These are phyloP conservation scores for Apiospora arundinis DNA, from an alignment of 2,329 filamentous ascomycete species.

Conservation along the genomic window DNA sequence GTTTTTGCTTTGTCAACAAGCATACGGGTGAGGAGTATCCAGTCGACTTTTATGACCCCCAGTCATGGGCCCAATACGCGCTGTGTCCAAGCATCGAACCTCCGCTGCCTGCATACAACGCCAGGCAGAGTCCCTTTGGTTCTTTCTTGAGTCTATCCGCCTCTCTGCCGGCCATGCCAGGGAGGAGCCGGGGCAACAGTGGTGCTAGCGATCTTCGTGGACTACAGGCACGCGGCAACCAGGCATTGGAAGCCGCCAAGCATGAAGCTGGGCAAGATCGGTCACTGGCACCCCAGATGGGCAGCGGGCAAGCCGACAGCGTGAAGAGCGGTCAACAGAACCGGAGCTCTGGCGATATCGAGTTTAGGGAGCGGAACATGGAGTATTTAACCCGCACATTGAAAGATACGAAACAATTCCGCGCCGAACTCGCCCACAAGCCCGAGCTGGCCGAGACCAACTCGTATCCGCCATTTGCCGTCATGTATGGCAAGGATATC, in stretches of 20 bases:
- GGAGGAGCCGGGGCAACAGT: constrained; percentile 53
- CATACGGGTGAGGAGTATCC: constrained; percentile 79
- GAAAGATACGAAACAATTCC: constrained; percentile 74
- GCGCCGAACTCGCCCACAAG: constrained; percentile 71
- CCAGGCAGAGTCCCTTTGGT: constrained; percentile 46
- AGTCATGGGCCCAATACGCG: constrained; percentile 80
- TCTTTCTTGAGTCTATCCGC: constrained; percentile 55
- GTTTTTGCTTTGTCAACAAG: constrained; percentile 86
- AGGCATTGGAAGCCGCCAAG: constrained; percentile 36
- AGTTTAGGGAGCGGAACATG: constrained; percentile 57
- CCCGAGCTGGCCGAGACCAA: constrained; percentile 68
- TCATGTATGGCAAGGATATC: constrained; percentile 86
- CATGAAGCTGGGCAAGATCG: constrained; percentile 41
- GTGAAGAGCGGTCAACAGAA: constrained; percentile 30
- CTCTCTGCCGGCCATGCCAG: constrained; percentile 48
- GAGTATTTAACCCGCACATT: constrained; percentile 80
- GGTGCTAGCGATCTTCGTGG: constrained; percentile 36
- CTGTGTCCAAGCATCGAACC: constrained; percentile 79
- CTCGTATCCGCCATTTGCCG: constrained; percentile 78
- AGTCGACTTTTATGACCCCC: constrained; percentile 81
- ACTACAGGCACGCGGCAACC: constrained; percentile 27
- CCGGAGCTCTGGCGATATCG: constrained; percentile 44
- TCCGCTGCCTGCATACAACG: constrained; percentile 63
- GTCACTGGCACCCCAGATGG: constrained; percentile 32
- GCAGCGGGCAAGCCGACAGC: background rate